Conservation (phyloP, 2,329 filamentous ascomycete genomes). For the Lachnellula subtilissima region DNA sequence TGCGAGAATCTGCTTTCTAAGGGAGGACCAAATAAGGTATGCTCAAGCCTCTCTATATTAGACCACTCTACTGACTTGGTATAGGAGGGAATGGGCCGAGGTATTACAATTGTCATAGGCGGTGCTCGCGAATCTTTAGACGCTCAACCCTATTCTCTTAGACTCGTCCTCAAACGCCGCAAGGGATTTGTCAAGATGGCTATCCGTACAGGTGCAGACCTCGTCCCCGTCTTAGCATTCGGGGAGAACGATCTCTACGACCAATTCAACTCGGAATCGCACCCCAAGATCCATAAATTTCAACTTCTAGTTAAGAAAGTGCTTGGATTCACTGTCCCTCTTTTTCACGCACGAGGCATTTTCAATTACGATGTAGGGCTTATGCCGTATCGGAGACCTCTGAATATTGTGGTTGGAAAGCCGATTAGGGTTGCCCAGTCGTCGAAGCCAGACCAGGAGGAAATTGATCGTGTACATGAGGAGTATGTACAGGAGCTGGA, state of each 20-base stretch:
- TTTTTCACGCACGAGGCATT: constrained; percentile 84
- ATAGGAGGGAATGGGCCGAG: constrained; percentile 81
- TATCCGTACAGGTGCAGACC: constrained; percentile 83
- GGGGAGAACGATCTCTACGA: constrained; percentile 97
- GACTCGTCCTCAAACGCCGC: constrained; percentile 73
- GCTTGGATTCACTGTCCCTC: constrained; percentile 87
- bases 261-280: constrained; percentile 70
- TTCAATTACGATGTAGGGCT: constrained; percentile 98
- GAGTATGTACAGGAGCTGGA: constrained; percentile 72
- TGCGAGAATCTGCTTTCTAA: constrained; percentile 83
- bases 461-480: constrained; percentile 75
- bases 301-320: constrained; percentile 81
- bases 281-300: constrained; percentile 72
- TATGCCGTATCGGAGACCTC: constrained; percentile 83
- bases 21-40: constrained; percentile 62
- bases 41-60: background rate
- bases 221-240: constrained; percentile 88
- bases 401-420: constrained; percentile 85
- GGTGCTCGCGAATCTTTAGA: constrained; percentile 90
- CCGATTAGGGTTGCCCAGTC: constrained; percentile 66
- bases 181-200: constrained; percentile 95
- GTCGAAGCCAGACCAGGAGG: constrained; percentile 62
- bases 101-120: constrained; percentile 91
- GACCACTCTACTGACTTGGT: constrained; percentile 2
- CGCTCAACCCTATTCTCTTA: constrained; percentile 71